Base-by-base conservation (phyloP, 176 grass and related monocot species). In the Aegilops bicornis region DNA sequence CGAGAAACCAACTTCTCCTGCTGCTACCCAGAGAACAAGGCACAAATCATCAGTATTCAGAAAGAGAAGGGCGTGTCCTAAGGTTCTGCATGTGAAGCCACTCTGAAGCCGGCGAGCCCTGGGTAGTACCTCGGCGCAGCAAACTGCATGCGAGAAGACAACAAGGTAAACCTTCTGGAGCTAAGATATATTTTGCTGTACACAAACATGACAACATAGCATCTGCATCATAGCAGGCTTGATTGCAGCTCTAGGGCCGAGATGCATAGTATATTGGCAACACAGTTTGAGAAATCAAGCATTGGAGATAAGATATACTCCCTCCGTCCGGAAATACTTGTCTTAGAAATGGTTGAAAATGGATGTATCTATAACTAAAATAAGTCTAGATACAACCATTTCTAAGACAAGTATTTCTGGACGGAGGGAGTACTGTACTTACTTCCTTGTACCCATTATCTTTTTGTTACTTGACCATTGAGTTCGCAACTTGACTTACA, bases 51-150 rank as follows among this genome's bases (percentile, higher is more conserved):
- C 10, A 43, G 10, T 43, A 43, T 43, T 43, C 65, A 69, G 65
- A 35, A 20, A 69, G 30, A 68, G 65, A 10, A 10, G 15, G 20
- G 0, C 3, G 15, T 3, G 39, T 2, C 39, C 9, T 10, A 23
- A 10, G 8, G 16, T 65, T 65, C 87, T 97, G 95, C 90, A 94
- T 97, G 86, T 92, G 95, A 86, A 97, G 95, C 92, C 95, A 97
- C 65, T 97, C 92, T 1, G 91, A 63, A 8, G 92, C 30, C 2
- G 92, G 45, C 3, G 95, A 65, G 56, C 80, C 89, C 16, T 92
- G 92, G 30, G 25, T 67, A 31, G 30, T 31, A 31, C 30, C 30
- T 31, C 2, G 30, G 30, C 30, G 2, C 30, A 31, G 30, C 30
- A 31, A 31, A 31, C 30, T 31, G 30, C 30, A 31, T 31, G 30